Conservation (phyloP, 192 early-diverging fungal species). For the Linnemannia schmuckeri region DNA sequence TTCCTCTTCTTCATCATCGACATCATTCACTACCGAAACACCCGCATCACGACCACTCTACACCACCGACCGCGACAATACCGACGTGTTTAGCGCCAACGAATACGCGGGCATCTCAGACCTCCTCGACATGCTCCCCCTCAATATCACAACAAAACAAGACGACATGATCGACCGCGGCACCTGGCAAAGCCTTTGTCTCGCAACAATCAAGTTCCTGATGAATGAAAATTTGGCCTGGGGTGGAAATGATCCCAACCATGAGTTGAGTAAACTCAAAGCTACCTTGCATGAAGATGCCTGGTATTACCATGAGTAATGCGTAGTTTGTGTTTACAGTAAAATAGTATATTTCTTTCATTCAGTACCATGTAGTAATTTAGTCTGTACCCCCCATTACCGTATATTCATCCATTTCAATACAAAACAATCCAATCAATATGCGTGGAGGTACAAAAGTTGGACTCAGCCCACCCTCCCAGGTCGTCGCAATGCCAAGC, state of each 20-base stretch:
- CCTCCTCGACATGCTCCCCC: neutral
- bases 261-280: conserved; percentile 21
- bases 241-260: conserved; percentile 26
- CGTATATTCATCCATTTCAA: neutral
- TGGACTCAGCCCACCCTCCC: neutral
- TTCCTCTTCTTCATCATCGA: neutral
- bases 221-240: conserved; percentile 16
- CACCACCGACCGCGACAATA: neutral
- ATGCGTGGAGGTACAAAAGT: neutral
- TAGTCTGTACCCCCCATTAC: neutral
- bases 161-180: conserved; percentile 15
- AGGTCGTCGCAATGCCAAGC: too few relatives aligned
- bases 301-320: conserved; percentile 32
- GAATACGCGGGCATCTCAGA: neutral
- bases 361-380: too few relatives aligned
- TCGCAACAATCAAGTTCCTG: conserved; percentile 28
- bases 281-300: neutral
- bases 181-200: conserved; percentile 24
- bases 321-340: neutral
- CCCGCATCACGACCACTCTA: neutral
- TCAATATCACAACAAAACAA: neutral
- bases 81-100: neutral
- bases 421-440: neutral
- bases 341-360: neutral
- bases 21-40: neutral